A percentile compares a stretch with the other conserved stretches of the same genome.
Evolutionary conservation across 2,329 filamentous ascomycete species (phyloP).

Genomic region (Phoma sp.): DNA sequence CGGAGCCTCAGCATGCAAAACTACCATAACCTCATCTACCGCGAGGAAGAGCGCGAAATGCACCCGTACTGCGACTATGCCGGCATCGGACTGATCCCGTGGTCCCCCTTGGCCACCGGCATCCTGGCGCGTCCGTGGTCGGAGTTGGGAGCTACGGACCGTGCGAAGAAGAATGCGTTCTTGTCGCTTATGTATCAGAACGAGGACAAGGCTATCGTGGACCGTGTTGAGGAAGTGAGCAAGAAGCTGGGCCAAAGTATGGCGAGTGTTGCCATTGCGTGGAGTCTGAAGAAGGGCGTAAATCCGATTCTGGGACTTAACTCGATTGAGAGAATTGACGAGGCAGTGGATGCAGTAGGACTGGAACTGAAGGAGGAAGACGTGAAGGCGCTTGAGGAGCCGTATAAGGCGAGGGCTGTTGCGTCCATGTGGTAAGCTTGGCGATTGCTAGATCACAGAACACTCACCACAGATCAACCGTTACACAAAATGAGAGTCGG

Average conservation of each 20-base stretch:
- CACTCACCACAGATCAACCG: too few species aligned
- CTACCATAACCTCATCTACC: conserved; percentile 56
- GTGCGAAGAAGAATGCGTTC: neutral
- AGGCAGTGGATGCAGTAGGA: conserved; percentile 14
- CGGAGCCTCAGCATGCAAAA: conserved; percentile 56
- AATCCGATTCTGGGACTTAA: conserved; percentile 31
- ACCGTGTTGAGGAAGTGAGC: conserved; percentile 62
- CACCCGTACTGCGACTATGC: conserved; percentile 43
- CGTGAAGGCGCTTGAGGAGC: neutral
- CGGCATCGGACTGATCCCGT: conserved; percentile 42
- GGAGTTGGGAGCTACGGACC: neutral
- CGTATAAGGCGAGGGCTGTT: neutral
- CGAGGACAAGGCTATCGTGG: conserved; percentile 58
- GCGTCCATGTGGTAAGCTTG: neutral
- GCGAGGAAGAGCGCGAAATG: conserved; percentile 58
- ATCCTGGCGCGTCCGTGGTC: conserved; percentile 45
- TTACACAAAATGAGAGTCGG: too few species aligned
- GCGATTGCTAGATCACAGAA: too few species aligned
- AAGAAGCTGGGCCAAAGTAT: conserved; percentile 63
- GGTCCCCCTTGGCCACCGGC: conserved; percentile 39
- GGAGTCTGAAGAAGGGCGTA: conserved; percentile 27
- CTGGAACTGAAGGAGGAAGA: neutral
- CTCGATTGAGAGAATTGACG: conserved; percentile 26
- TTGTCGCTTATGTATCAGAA: conserved; percentile 31
- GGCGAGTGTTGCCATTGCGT: conserved; percentile 59